Evolutionary conservation across 1,284 basidiomycete genomes (phyloP), one percentile per base, ranked within the genome.

Genomic region (Laetiporus sulphureus): DNA sequence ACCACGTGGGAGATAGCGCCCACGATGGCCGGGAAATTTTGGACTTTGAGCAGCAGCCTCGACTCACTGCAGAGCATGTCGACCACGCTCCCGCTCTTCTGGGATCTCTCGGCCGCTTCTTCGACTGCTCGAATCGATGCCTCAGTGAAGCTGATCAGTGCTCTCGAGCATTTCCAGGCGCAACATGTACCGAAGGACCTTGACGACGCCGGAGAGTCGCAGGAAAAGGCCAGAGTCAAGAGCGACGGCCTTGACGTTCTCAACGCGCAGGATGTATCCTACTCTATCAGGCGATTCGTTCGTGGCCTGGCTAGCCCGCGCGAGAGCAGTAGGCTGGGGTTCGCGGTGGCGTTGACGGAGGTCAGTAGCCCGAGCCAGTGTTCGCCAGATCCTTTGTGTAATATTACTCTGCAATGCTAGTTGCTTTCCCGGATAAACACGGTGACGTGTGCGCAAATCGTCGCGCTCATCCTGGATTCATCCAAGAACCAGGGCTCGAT

Each of bases 311-410:
- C 88, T 0, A 93, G 89, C 63, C 88, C 92, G 2, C 72, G 94
- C 50, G 93, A 98, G 63, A 92, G 89, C 63, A 93, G 91, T 59
- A 69, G 95, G 50, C 68, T 96, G 25, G 95, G 95, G 11, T 99
- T 98, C 60, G 91, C 94, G 6, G 94, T 98, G 32, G 91, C 93
- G 15, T 70, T 99, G 51, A 93, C 95, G 1, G 94, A 97, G 73
- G 92, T 93, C 56, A 50, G 80, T 69, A 13, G 22, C 11, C 22
- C 10, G 27, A 8, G 6, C 31, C 6, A 32, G 6, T 16, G 15
- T 16, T 16, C 18, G 31, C 12, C 8, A 11, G 15, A 6, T 7
- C 18, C 7, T 8, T 6, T 8, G 27, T 44, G 18, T 38, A 23
- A 19, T 15, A 32, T 30, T 36, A 15, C 32, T 40, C n/a, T 27